Evolutionary conservation across 495 filamentous ascomycete species (phyloP).

Genomic region (Melanomma pulvis-pyrius): DNA sequence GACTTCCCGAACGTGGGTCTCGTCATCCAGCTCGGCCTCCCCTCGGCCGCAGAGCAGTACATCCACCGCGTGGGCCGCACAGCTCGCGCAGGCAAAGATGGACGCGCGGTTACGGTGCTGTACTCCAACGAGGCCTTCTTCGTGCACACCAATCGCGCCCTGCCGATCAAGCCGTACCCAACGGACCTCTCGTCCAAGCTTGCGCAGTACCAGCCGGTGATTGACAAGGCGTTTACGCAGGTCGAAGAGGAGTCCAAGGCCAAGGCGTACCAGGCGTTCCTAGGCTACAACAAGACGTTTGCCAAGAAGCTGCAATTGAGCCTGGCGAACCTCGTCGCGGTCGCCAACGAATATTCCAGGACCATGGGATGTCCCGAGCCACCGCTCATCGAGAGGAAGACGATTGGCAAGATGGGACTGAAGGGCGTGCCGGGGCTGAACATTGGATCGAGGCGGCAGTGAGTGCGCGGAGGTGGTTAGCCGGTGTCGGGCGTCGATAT

Average conservation of each 20-base stretch:
- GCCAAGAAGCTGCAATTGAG: conserved; percentile 50
- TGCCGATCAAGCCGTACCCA: conserved; percentile 60
- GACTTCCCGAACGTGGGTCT: conserved; percentile 75
- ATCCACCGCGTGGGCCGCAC: conserved; percentile 76
- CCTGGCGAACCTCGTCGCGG: conserved; percentile 44
- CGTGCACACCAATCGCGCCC: conserved; percentile 53
- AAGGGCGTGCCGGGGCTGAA: conserved; percentile 46
- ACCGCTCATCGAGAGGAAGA: conserved; percentile 50
- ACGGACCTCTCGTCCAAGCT: conserved; percentile 47
- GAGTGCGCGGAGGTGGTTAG: neutral
- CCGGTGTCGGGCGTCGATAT: too few relatives aligned
- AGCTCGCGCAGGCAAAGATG: conserved; percentile 68
- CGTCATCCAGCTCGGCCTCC: conserved; percentile 70
- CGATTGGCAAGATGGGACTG: conserved; percentile 58
- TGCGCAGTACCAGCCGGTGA: conserved; percentile 37
- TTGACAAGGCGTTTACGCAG: conserved; percentile 42
- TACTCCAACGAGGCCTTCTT: conserved; percentile 64
- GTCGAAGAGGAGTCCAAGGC: conserved; percentile 55
- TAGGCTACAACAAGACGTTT: conserved; percentile 59
- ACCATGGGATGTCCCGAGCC: conserved; percentile 53
- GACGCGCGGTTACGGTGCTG: conserved; percentile 67
- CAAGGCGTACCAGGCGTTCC: conserved; percentile 60
- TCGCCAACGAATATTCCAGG: conserved; percentile 53
- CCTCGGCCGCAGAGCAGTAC: conserved; percentile 65
- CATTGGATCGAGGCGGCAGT: conserved; percentile 12